Evolutionary conservation across 2,329 filamentous ascomycete genomes (phyloP).

Genomic region (Sclerotinia borealis): DNA sequence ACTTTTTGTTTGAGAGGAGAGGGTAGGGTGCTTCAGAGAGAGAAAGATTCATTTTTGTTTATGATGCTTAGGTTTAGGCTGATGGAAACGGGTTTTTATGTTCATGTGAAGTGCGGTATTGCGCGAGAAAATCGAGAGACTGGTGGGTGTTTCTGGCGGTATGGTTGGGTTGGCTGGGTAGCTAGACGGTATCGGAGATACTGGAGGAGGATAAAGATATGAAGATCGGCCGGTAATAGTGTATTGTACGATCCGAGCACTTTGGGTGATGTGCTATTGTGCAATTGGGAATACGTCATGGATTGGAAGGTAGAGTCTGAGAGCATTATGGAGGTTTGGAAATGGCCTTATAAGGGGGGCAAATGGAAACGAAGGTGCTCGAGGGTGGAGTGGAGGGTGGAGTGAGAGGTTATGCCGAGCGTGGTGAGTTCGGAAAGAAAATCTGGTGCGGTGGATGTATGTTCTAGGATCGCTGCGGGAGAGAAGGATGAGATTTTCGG

Average conservation of each 20-base stretch:
- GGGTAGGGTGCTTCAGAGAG: constrained; percentile 20
- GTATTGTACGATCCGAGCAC: constrained; percentile 22
- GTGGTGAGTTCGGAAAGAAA: constrained; percentile 16
- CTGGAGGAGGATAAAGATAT: constrained; percentile 31
- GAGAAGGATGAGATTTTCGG: constrained; percentile 26
- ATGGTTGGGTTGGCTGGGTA: constrained; percentile 16
- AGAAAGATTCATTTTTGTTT: constrained; percentile 19
- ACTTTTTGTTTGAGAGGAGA: constrained; percentile 13
- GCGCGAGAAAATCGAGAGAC: constrained; percentile 19
- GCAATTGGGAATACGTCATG: constrained; percentile 36
- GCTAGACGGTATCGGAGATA: constrained; percentile 21
- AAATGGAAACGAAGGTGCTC: neutral
- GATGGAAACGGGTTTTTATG: constrained; percentile 15
- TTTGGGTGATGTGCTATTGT: constrained; percentile 34
- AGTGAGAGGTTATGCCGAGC: constrained; percentile 37
- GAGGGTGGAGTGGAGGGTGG: constrained; percentile 14
- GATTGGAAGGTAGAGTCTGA: constrained; percentile 22
- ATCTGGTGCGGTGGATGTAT: neutral
- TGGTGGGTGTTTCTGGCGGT: constrained; percentile 31
- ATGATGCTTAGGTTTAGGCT: constrained; percentile 18
- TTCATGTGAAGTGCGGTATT: constrained; percentile 11
- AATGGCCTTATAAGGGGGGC: constrained; percentile 36
- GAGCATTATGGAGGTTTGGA: constrained; percentile 43
- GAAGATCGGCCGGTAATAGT: constrained; percentile 10
- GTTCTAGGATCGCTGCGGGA: constrained; percentile 22